These are phyloP conservation scores for Paracorniculantispora psalliotae DNA, from an alignment of 2,329 filamentous ascomycete genomes.

Conservation along the genomic window DNA sequence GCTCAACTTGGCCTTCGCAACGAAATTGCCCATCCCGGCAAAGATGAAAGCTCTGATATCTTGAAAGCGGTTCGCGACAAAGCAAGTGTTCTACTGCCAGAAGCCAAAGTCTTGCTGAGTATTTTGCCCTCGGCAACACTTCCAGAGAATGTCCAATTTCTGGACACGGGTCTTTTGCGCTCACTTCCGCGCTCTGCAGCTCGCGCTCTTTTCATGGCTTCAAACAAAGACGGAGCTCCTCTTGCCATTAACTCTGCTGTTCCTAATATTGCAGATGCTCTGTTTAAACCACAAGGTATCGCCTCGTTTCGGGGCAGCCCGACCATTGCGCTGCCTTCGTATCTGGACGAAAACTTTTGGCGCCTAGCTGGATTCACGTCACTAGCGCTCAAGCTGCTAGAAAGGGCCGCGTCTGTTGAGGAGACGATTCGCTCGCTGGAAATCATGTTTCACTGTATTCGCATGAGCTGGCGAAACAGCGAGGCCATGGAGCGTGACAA, in stretches of 20 bases:
- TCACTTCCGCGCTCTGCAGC: conserved; percentile 70
- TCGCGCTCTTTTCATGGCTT: conserved; percentile 47
- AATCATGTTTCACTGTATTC: conserved; percentile 79
- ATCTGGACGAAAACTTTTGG: conserved; percentile 90
- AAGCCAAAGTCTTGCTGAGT: conserved; percentile 76
- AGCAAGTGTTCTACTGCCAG: conserved; percentile 75
- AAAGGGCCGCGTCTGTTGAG: conserved; percentile 65
- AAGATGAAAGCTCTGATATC: conserved; percentile 88
- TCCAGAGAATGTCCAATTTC: conserved; percentile 71
- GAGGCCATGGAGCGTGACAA: conserved; percentile 97
- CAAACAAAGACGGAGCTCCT: conserved; percentile 54
- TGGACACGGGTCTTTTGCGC: conserved; percentile 71
- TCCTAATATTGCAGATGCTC: conserved; percentile 80
- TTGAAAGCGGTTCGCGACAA: conserved; percentile 81
- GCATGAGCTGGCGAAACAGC: conserved; percentile 93
- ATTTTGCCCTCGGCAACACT: conserved; percentile 77
- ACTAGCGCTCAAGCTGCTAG: conserved; percentile 77
- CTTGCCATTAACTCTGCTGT: conserved; percentile 85
- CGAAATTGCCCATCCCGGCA: conserved; percentile 82
- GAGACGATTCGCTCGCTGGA: conserved; percentile 73
- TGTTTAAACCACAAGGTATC: conserved; percentile 76
- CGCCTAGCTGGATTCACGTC: conserved; percentile 86
- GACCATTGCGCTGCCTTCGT: conserved; percentile 72
- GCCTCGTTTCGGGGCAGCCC: conserved; percentile 79
- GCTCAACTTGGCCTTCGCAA: conserved; percentile 87